Evolutionary conservation across 2,329 filamentous ascomycete species (phyloP), one percentile per base, ranked within the genome.

Genomic region (Cercospora sp.): DNA sequence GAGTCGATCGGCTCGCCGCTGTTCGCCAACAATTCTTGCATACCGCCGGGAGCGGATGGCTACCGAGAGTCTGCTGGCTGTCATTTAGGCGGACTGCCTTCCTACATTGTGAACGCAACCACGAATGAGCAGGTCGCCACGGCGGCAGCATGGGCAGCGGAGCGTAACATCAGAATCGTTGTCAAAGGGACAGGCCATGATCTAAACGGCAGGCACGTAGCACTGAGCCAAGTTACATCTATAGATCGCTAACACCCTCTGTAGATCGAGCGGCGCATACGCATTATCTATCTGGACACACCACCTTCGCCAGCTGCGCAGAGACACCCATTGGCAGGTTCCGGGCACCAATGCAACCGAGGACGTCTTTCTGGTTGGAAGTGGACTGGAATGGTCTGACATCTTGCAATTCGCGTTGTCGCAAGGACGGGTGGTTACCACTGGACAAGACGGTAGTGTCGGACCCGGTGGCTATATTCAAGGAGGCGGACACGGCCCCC

Each of bases 401-500:
- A 66, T 76, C 60, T 70, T 77, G 6, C 36, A 66, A 3, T 64
- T 64, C n/a, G 70, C 65, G 16, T 45, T 72, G 6, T 23, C 30
- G 23, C 68, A 69, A 64, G 64, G 69, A 8, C 59, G 69, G 33
- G 64, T 71, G 13, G 68, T 72, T 6, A 71, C 66, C 5, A 70
- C 68, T 10, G 67, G 67, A n/a, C 70, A 69, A 45, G 68, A 69
- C 31, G 42, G 51, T 3, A 69, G 64, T 57, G 68, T 71, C 12
- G 68, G 69, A 12, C 64, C 63, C 10, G 45, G 88, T n/a, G 88
- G 88, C 1, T 90, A 85, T 72, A 83, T 80, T 3, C 85, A 88
- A 74, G 87, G 87, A 4, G 88, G 87, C 12, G 88, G 89, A 0
- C 87, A 89, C 73, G 83, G 82, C 0, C 79, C 83, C 0, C 79